Evolutionary conservation across 2,329 filamentous ascomycete species (phyloP).

Genomic region (Niveomyces coronatus): DNA sequence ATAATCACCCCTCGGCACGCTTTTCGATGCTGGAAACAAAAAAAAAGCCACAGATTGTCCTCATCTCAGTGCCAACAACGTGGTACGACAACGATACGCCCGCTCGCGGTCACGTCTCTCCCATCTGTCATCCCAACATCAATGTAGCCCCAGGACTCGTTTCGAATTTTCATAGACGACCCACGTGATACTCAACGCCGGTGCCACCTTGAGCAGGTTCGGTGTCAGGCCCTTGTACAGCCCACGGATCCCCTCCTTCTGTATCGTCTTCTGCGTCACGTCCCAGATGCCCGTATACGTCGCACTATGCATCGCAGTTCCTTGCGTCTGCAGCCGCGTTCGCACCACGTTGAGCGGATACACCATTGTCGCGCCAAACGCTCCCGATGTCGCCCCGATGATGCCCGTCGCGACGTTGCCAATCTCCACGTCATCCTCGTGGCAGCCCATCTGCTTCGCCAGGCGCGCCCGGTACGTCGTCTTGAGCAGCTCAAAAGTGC

Average conservation of each 20-base stretch:
- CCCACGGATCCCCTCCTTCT: constrained; percentile 72
- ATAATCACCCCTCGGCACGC: no score
- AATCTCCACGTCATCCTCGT: constrained; percentile 74
- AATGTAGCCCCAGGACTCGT: constrained; percentile 49
- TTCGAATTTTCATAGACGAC: constrained; percentile 90
- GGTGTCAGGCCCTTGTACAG: constrained; percentile 93
- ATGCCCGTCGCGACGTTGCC: constrained; percentile 77
- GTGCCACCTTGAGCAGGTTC: constrained; percentile 91
- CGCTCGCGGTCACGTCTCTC: neutral
- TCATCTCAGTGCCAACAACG: no score
- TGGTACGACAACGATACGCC: neutral
- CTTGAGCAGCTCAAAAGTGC: constrained; percentile 91
- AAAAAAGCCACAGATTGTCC: no score
- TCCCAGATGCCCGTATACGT: constrained; percentile 90
- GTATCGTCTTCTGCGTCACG: constrained; percentile 72
- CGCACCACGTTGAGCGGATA: constrained; percentile 92
- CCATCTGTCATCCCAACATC: constrained; percentile 10
- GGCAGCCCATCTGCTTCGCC: constrained; percentile 56
- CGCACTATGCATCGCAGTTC: constrained; percentile 79
- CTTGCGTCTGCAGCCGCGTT: constrained; percentile 87
- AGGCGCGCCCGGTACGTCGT: constrained; percentile 59
- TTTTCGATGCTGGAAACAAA: no score
- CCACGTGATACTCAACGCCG: constrained; percentile 91
- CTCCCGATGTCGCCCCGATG: constrained; percentile 85
- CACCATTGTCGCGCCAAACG: constrained; percentile 84